A percentile compares a stretch with the other conserved stretches of the same genome.
Conservation (phyloP, 495 filamentous ascomycete species). For the Bryoglossum gracile region DNA sequence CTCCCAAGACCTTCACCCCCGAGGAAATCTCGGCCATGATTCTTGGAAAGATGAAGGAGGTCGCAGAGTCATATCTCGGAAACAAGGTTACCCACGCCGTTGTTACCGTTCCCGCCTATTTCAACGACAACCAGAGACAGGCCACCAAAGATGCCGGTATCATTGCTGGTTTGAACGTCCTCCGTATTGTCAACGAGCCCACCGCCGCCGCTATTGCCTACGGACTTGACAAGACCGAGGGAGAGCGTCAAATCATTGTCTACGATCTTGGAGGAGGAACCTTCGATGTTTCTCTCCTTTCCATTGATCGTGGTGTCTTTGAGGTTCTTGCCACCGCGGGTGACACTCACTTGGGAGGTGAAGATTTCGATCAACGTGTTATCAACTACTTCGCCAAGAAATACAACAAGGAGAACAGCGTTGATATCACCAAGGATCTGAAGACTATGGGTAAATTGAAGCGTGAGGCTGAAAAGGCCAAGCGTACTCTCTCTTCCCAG, state of each 20-base stretch:
- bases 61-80: conserved; percentile 86
- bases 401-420: conserved; percentile 98
- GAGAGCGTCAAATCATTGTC: conserved; percentile 86
- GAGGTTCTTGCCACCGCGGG: conserved; percentile 97
- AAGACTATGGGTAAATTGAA: conserved; percentile 99
- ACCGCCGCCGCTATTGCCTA: conserved; percentile 85
- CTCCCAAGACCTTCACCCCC: conserved; percentile 71
- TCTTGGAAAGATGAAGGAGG: conserved; percentile 94
- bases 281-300: conserved; percentile 98
- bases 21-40: conserved; percentile 87
- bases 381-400: conserved; percentile 96
- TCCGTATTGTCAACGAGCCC: conserved; percentile 95
- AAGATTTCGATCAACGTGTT: conserved; percentile 98
- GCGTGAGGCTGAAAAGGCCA: conserved; percentile 99
- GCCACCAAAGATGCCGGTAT: conserved; percentile 96
- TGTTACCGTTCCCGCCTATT: conserved; percentile 96
- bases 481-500: conserved; percentile 96
- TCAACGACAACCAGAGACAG: conserved; percentile 98
- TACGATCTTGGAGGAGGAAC: conserved; percentile 99
- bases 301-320: conserved; percentile 95
- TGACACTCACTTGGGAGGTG: conserved; percentile 99
- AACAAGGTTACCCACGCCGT: conserved; percentile 96
- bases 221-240: conserved; percentile 78
- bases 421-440: conserved; percentile 86
- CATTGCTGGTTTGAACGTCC: conserved; percentile 92